A percentile compares a stretch with the other conserved stretches of the same genome.
phyloP scores from a whole-genome alignment of 306 rosid species.

The Trifolium pratense region DNA sequence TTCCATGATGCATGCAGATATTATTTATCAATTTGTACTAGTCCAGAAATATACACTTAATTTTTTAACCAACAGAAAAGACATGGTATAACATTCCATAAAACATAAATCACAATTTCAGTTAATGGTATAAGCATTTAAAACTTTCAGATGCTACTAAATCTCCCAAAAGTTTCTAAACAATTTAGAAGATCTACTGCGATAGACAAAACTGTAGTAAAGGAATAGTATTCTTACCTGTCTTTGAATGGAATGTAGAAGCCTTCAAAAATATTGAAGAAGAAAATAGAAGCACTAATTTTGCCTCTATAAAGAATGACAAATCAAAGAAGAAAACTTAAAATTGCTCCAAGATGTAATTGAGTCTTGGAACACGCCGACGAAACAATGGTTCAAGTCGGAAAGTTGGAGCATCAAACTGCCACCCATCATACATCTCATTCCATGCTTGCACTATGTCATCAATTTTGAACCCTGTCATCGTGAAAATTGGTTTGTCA shows the following conservation, averaged over 20 bases:
- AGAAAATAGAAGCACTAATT: conserved; percentile 51
- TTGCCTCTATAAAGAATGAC: conserved; percentile 53
- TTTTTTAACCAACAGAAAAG: conserved; percentile 17
- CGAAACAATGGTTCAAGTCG: conserved; percentile 94
- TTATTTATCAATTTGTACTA: no score
- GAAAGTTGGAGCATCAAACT: conserved; percentile 88
- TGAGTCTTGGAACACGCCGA: conserved; percentile 85
- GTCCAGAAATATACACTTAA: not conserved
- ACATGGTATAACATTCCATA: conserved; percentile 17
- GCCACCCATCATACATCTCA: conserved; percentile 99
- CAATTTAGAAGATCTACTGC: conserved; percentile 24
- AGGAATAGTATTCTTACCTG: conserved; percentile 46
- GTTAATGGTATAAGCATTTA: not conserved
- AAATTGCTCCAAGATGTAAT: conserved; percentile 73
- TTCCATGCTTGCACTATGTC: conserved; percentile 96
- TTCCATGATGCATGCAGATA: no score
- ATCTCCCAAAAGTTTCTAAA: conserved; percentile 25
- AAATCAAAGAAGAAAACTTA: conserved; percentile 49
- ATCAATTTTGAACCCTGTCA: conserved; percentile 88
- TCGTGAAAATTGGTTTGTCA: conserved; percentile 34
- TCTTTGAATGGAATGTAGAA: conserved; percentile 41
- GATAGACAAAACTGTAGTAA: conserved; percentile 17
- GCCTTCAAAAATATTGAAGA: conserved; percentile 50
- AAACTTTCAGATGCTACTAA: conserved; percentile 19
- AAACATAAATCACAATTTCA: conserved; percentile 27